Conservation (phyloP, 495 filamentous ascomycete species). For the Penicillium maclennaniae region DNA sequence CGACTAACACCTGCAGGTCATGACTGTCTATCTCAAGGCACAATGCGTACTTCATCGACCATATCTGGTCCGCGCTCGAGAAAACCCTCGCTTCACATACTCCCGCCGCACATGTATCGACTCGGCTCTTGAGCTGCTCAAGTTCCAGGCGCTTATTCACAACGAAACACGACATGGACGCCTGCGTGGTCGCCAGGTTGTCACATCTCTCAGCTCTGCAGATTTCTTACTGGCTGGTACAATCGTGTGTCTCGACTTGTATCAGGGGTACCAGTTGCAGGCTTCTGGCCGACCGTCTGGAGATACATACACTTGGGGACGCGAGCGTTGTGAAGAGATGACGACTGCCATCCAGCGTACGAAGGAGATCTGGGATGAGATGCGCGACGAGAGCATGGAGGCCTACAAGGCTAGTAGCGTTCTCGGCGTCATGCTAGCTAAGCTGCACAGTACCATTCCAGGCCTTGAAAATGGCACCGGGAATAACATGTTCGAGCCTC, state of each 20-base stretch:
- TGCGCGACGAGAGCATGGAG: conserved; percentile 75
- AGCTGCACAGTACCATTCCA: conserved; percentile 51
- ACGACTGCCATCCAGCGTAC: conserved; percentile 65
- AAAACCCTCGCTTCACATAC: conserved; percentile 76
- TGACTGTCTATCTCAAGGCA: conserved; percentile 85
- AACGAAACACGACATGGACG: conserved; percentile 71
- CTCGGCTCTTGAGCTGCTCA: conserved; percentile 74
- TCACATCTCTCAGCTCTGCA: conserved; percentile 70
- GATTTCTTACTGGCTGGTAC: conserved; percentile 91
- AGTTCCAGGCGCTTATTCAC: conserved; percentile 71
- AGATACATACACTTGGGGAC: conserved; percentile 62
- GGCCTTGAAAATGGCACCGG: conserved; percentile 23
- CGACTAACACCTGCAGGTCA: conserved; percentile 44
- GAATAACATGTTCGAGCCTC: conserved; percentile 26
- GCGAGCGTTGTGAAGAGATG: conserved; percentile 72
- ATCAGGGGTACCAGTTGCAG: conserved; percentile 36
- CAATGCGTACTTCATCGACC: conserved; percentile 85
- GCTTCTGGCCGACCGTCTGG: conserved; percentile 39
- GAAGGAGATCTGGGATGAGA: conserved; percentile 71
- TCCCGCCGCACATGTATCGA: conserved; percentile 85
- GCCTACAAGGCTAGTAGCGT: conserved; percentile 79
- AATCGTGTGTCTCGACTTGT: conserved; percentile 82
- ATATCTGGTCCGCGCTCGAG: conserved; percentile 72
- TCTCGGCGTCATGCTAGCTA: conserved; percentile 73
- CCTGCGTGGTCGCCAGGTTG: conserved; percentile 64